phyloP scores from a whole-genome alignment of 139 green algal species.

The Diplosphaera chodatii region DNA sequence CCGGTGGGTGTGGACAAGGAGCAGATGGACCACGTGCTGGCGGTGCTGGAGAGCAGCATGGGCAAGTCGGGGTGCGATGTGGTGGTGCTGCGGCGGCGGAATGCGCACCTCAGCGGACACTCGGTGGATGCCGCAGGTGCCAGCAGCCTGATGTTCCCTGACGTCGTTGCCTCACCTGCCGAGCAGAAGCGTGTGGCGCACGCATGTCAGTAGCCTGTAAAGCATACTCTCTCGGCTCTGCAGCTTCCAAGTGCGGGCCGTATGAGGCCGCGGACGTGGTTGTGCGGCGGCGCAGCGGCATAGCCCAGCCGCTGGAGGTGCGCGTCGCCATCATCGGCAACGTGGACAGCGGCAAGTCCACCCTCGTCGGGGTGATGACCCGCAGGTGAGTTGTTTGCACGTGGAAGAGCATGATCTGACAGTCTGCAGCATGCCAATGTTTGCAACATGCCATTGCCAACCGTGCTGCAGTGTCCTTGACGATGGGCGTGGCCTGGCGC shows the following conservation, averaged over 20 bases:
- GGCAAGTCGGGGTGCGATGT: conserved; percentile 26
- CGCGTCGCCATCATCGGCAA: conserved; percentile 85
- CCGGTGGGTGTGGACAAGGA: conserved; percentile 31
- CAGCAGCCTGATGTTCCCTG: no score
- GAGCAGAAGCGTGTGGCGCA: not conserved
- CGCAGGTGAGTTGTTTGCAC: not conserved
- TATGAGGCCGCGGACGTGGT: conserved; percentile 45
- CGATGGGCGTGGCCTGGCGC: conserved; percentile 73
- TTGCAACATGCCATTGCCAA: no score
- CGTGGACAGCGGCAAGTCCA: conserved; percentile 88
- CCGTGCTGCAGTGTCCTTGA: conserved; percentile 68
- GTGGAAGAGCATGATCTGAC: no score
- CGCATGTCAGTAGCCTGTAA: no score
- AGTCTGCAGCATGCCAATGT: not conserved
- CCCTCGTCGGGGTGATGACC: conserved; percentile 51
- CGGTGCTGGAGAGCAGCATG: conserved; percentile 12
- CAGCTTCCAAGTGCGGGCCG: not conserved
- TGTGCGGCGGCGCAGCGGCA: conserved; percentile 33
- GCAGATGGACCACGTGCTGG: conserved; percentile 47
- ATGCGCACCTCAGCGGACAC: not conserved
- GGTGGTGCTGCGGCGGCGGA: conserved; percentile 30
- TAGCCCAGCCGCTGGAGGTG: conserved; percentile 53
- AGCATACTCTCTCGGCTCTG: no score
- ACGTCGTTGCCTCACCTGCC: no score
- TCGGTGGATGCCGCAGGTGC: not conserved